Evolutionary conservation across 2,329 filamentous ascomycete genomes (phyloP), one percentile per base, ranked within the genome.

Genomic region (Aspergillus udagawae): DNA sequence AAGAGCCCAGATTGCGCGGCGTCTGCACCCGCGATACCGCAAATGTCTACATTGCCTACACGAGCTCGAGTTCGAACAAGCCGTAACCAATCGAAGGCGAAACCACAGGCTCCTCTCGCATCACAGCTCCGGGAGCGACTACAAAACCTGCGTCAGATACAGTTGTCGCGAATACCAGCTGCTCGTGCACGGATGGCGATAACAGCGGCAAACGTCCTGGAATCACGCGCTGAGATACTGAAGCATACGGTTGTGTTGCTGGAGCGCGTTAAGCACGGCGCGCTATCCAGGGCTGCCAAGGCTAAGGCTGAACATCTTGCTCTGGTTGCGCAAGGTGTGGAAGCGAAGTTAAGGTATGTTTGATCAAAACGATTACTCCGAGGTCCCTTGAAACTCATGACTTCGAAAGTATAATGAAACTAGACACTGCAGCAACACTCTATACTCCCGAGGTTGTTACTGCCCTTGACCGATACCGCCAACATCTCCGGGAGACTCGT

Each of bases 271-370:
- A 75, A 76, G 55, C 72, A 76, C 58, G 75, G 75, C 21, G 68
- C 66, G 20, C 51, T 74, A 45, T 67, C 69, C 48, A 65, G 72
- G 53, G 73, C 67, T 53, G 71, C 66, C 23, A 75, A 68, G 57
- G 73, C 73, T 3, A 71, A 71, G 57, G 74, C 73, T 14, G 75
- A 76, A 50, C 70, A 77, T 65, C 58, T 78, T 56, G 68, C 69
- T 28, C 67, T 62, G 32, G 73, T 77, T 49, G 74, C 75, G 49
- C 65, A 70, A 51, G 69, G 67, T 17, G 56, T 78, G 49, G 72
- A 72, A 55, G 69, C 68, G 14, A 75, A 75, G 64, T 56, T 73
- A 32, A 69, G 65, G 74, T 76, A 70, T 57, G 71, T 67, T 14
- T 53, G 54, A 35, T 57, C 42, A 23, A 6, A 23, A 20, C 6